These are phyloP conservation scores for Verticillium albo-atrum DNA, from an alignment of 2,329 filamentous ascomycete genomes.

Conservation along the genomic window DNA sequence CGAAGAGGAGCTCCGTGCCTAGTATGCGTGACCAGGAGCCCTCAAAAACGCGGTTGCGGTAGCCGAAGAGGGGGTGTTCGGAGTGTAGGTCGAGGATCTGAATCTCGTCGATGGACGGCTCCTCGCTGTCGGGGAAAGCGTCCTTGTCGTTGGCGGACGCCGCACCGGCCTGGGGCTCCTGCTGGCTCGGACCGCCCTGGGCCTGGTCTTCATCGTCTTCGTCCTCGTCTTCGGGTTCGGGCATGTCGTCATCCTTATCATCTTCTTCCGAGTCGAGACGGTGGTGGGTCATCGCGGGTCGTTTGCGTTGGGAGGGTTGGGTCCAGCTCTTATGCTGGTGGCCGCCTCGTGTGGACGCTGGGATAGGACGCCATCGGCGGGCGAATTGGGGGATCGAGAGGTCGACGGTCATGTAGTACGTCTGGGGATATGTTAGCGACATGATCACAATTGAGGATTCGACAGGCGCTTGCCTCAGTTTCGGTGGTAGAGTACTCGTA, in stretches of 20 bases:
- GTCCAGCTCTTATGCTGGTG: slow-evolving; percentile 40
- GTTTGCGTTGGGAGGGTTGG: slow-evolving; percentile 19
- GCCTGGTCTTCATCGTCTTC: slow-evolving; percentile 9
- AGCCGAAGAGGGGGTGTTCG: slow-evolving; percentile 70
- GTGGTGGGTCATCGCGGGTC: slow-evolving; percentile 11
- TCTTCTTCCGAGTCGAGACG: slow-evolving; percentile 16
- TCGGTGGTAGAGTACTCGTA: slow-evolving; percentile 63
- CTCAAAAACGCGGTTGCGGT: slow-evolving; percentile 72
- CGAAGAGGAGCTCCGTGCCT: slow-evolving; percentile 78
- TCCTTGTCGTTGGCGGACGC: slow-evolving; percentile 19
- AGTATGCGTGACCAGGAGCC: slow-evolving; percentile 80
- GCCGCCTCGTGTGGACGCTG: slow-evolving; percentile 31
- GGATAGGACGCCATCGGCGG: slow-evolving; percentile 19
- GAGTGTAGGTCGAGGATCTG: slow-evolving; percentile 84
- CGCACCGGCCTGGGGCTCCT: slow-evolving; percentile 12
- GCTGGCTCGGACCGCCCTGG: slow-evolving; percentile 3
- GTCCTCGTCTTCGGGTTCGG: slow-evolving; percentile 19
- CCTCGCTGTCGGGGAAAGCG: slow-evolving; percentile 9
- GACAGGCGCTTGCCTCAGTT: slow-evolving; percentile 48
- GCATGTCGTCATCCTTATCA: slow-evolving; percentile 16
- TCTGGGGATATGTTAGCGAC: slow-evolving; percentile 32
- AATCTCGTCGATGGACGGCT: slow-evolving; percentile 38
- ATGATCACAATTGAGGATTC: neutral
- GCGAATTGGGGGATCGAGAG: slow-evolving; percentile 57
- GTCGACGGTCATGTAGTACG: slow-evolving; percentile 60